Conservation (phyloP, 73 alveolate genomes). For the Tetrahymena thermophila region DNA sequence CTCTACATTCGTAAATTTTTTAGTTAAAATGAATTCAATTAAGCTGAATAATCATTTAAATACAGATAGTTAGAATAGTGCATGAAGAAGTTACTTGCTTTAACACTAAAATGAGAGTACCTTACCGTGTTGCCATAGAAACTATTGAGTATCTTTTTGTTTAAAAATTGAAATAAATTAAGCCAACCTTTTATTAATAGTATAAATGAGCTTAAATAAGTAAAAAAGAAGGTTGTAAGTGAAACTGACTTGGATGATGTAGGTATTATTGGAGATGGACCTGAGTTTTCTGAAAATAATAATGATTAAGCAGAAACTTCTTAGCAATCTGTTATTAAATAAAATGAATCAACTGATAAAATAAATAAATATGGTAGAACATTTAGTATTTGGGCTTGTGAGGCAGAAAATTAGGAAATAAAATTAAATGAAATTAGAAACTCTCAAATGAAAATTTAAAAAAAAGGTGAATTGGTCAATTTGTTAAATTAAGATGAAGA, state of each 20-base stretch:
- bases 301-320: background rate
- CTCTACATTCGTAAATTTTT: background rate
- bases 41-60: background rate
- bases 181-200: background rate
- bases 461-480: slow-evolving; percentile 19
- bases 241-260: background rate
- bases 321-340: background rate
- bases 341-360: background rate
- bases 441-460: background rate
- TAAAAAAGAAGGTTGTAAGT: background rate
- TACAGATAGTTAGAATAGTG: slow-evolving; percentile 57
- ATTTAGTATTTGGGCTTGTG: background rate
- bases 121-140: slow-evolving; percentile 61
- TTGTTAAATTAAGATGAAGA: slow-evolving; percentile 35
- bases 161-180: background rate
- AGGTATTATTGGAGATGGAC: background rate
- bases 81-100: slow-evolving; percentile 73
- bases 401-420: background rate
- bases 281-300: background rate
- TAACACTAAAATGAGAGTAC: slow-evolving; percentile 83
- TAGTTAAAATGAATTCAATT: background rate
- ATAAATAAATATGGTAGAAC: background rate
- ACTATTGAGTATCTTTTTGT: slow-evolving; percentile 16
- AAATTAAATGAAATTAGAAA: background rate
- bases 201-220: background rate